Base-by-base conservation (phyloP, 306 rosid species). In the Chamaecrista fasciculata region DNA sequence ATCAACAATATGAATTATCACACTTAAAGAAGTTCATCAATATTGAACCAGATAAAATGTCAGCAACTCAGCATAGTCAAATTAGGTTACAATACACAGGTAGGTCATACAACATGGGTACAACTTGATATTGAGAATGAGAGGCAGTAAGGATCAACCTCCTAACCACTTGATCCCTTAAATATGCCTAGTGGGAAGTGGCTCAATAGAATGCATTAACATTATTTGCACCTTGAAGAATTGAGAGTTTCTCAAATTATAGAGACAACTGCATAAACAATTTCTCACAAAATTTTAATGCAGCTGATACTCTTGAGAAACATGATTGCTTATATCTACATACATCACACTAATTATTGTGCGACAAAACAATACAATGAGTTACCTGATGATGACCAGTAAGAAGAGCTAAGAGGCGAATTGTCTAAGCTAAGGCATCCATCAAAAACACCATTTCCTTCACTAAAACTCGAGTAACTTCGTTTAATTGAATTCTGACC, bases 381-480 rank as follows among this genome's bases (percentile, higher is more conserved):
- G 34, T 20, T 55, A 76, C 75, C 83, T 74, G 74, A 66, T 43
- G 80, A 66, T 39, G 96, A 55, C 82, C 86, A 66, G 48, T 67
- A 61, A 57, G 55, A 11, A 42, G 87, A 76, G 77, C 64, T 78
- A 40, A 67, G 60, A 39, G 73, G 62, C 6, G 76, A 78, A 60
- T 83, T 67, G 19, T 72, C 86, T 55, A 55, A 72, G 66, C 71
- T 57, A 34, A 62, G 82, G 58, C 62, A 84, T 12, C 74, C 82
- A 76, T 87, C 79, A 26, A 79, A 70, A 7, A 62, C 21, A 14
- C 57, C 76, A 71, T 73, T 78, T 33, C 79, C 87, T 62, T 84
- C 97, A 25, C 65, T 78, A 5, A 75, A 76, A 56, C 79, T 73
- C 60, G 57, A 74, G 51, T 74, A 77, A 19, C 11, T 52, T 34